Evolutionary conservation across 331 rosid genomes (phyloP), one percentile per base, ranked within the genome.

Genomic region (Malus hybrid): DNA sequence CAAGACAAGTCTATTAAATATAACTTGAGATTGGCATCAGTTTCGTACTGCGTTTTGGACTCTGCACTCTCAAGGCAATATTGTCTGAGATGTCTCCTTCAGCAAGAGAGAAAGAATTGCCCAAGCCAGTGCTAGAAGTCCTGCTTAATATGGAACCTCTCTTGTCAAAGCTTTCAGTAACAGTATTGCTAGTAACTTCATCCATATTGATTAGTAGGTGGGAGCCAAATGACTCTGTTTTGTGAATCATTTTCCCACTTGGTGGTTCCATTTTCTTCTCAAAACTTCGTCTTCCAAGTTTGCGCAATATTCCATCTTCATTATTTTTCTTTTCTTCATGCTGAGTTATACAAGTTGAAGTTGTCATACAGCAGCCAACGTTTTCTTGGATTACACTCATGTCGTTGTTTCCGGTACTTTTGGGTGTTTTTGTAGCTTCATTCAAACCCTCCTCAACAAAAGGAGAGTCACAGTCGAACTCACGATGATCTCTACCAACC

Each of bases 201-300:
- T 72, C 68, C 18, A 72, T 10, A 2, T 59, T 57, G 42, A 36
- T 42, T 8, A 55, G 3, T 1, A 59, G 5, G 7, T 59, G 76
- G 68, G 68, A 72, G 33, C 34, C 76, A 34, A 72, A 36, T 5
- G 76, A 59, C 42, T 36, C 36, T 56, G 75, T 59, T 72, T 59
- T 72, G 5, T 15, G 68, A 59, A 59, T 59, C 76, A 36, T 46
- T 59, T 24, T 59, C 5, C 56, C 57, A 15, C 57, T 36, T 59
- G 28, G 67, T 22, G 76, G 27, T 34, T 59, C 76, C 57, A 46
- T 20, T 1, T 56, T 57, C 55, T 36, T 72, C 57, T 59, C 76
- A 39, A 72, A 72, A 59, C 76, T 72, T 59, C 67, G 39, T 13
- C 67, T 60, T 24, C 32, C 4, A 24, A 15, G 54, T 57, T 59